Percentiles rank a stretch among this genome's conserved stretches.
Conservation (phyloP, 2,329 filamentous ascomycete genomes). For the Aureobasidium melanogenum region DNA sequence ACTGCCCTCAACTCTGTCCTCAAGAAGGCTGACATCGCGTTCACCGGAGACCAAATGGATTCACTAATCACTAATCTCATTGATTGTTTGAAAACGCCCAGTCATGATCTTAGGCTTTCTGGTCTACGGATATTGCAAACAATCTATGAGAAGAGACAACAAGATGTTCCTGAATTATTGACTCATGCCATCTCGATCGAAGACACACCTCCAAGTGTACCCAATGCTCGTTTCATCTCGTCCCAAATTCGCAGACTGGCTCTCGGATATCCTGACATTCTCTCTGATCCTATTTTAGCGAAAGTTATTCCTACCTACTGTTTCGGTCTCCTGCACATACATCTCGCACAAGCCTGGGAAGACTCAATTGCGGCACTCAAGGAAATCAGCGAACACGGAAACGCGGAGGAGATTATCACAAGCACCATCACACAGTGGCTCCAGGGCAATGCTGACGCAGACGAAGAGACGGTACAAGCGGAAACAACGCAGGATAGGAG, state of each 20-base stretch:
- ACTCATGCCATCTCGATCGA: constrained; percentile 69
- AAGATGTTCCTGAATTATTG: constrained; percentile 45
- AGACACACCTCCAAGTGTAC: constrained; percentile 65
- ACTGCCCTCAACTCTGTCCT: constrained; percentile 1
- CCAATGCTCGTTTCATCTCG: constrained; percentile 66
- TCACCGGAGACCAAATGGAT: constrained; percentile 46
- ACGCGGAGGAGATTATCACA: constrained; percentile 64
- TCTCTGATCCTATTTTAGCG: constrained; percentile 55
- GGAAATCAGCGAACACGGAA: constrained; percentile 59
- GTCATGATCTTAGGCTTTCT: constrained; percentile 62
- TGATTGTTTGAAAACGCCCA: constrained; percentile 65
- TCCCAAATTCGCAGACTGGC: constrained; percentile 80
- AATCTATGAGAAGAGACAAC: constrained; percentile 42
- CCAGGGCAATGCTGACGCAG: constrained; percentile 28
- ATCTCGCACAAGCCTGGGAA: constrained; percentile 79
- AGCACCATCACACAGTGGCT: constrained; percentile 74
- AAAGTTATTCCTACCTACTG: constrained; percentile 71
- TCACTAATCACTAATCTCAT: constrained; percentile 57
- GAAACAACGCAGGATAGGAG: constrained; percentile 3
- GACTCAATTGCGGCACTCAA: constrained; percentile 69
- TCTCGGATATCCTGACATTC: constrained; percentile 51
- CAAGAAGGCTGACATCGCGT: background rate
- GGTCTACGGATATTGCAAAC: constrained; percentile 64
- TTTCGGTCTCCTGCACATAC: constrained; percentile 82
- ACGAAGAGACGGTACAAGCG: constrained; percentile 25